Percentiles rank a stretch among this genome's conserved stretches.
phyloP scores from a whole-genome alignment of 306 rosid genomes.

The peach (Prunus persica) region Prunus_persica_NCBIv2 NC_034014.1:10622001-10622500 shows the following conservation, averaged over 20 bases:
- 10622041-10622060: conserved; percentile 83
- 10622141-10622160: conserved; percentile 1
- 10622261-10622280: conserved; percentile 21
- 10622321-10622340: conserved; percentile 35
- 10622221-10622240: conserved; percentile 22
- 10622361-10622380: not conserved
- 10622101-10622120: conserved; percentile 15
- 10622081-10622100: conserved; percentile 87
- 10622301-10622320: conserved; percentile 55
- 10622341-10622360: not conserved
- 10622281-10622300: conserved; percentile 28
- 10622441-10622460: too few relatives aligned
- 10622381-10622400: not conserved
- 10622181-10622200: conserved; percentile 33
- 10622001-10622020: not conserved
- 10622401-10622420: not conserved
- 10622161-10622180: conserved; percentile 6
- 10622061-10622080: conserved; percentile 65
- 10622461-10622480: too few relatives aligned
- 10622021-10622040: conserved; percentile 63
- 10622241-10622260: conserved; percentile 22
- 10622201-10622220: conserved; percentile 31
- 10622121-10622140: conserved; percentile 7
- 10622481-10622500: too few relatives aligned
- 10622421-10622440: too few relatives aligned